Base-by-base conservation (phyloP, 2,329 filamentous ascomycete genomes). In the Cadophora sp. region DNA sequence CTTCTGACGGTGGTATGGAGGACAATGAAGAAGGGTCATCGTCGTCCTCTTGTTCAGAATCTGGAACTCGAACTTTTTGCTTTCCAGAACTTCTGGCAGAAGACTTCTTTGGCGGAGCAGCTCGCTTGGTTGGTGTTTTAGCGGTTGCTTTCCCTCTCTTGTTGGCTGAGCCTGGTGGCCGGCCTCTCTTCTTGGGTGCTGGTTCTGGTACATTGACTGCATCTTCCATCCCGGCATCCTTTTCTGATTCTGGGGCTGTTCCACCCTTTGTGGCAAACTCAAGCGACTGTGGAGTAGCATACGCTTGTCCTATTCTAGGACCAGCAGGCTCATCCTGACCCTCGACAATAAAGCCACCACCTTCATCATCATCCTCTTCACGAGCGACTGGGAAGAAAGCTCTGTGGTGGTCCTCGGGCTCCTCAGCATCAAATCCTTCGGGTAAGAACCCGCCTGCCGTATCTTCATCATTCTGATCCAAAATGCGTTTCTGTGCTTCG, bases 401-500 rank as follows among this genome's bases (percentile, higher is more conserved):
- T 20, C 63, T 43, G 51, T 65, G 67, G 50, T 68, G 47, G 1
- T 41, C 47, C 47, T 73, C 70, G 11, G 64, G 51, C 55, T 81
- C 82, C 20, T 83, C 83, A 48, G 83, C 81, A 33, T 86, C 83
- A 59, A 82, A 84, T 1, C 83, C 85, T 66, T 87, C 85, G 0
- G 84, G 86, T 9, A 90, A 75, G 71, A 90, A 90, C 0, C 88
- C 88, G 0, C 88, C 88, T 0, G 82, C 87, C 80, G 83, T 83
- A 11, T 86, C 83, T 66, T 85, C 84, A 9, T 84, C 81, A 1
- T 78, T 76, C 22, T 75, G 72, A 63, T 73, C 74, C 70, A 70
- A 78, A 9, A 70, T 70, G 11, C 69, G 69, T 67, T 56, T 76
- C 68, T 69, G 71, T 50, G 45, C 73, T 64, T 77, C 73, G n/a